Evolutionary conservation across 2,329 filamentous ascomycete species (phyloP).

Genomic region (Fusarium burgessii): DNA sequence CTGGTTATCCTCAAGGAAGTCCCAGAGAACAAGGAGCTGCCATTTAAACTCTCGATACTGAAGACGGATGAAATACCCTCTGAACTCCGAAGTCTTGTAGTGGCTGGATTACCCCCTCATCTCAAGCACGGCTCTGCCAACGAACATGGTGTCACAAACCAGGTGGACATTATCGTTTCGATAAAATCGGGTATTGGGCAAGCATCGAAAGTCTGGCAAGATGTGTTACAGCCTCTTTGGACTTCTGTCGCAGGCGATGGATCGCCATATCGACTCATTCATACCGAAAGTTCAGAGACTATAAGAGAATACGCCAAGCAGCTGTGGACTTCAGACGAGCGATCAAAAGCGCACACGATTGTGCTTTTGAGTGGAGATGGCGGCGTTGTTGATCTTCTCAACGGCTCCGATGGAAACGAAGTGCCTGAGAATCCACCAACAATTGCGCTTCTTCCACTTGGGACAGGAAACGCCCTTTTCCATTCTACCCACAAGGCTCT

Average conservation of each 20-base stretch:
- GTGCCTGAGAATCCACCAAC: conserved; percentile 51
- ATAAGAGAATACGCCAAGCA: conserved; percentile 71
- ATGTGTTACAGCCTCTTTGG: conserved; percentile 68
- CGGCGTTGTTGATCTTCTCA: conserved; percentile 84
- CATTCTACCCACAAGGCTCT: conserved; percentile 71
- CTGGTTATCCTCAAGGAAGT: conserved; percentile 57
- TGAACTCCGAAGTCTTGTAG: conserved; percentile 52
- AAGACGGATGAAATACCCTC: conserved; percentile 52
- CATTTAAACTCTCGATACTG: conserved; percentile 47
- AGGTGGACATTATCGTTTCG: conserved; percentile 75
- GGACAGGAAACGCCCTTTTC: conserved; percentile 75
- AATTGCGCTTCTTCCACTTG: conserved; percentile 69
- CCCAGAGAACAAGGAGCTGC: conserved; percentile 40
- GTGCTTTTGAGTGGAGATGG: conserved; percentile 90
- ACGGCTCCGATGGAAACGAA: conserved; percentile 60
- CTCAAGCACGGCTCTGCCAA: conserved; percentile 41
- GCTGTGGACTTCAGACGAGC: conserved; percentile 51
- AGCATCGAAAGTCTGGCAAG: conserved; percentile 67
- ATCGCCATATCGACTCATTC: conserved; percentile 56
- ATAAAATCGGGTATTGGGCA: conserved; percentile 72
- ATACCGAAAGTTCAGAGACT: conserved; percentile 72
- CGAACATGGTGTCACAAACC: conserved; percentile 35
- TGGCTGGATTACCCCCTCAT: conserved; percentile 55
- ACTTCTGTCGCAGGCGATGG: conserved; percentile 50
- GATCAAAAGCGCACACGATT: conserved; percentile 62